Evolutionary conservation across 2,329 filamentous ascomycete species (phyloP), one percentile per base, ranked within the genome.

Genomic region (Exophiala bonariae): DNA sequence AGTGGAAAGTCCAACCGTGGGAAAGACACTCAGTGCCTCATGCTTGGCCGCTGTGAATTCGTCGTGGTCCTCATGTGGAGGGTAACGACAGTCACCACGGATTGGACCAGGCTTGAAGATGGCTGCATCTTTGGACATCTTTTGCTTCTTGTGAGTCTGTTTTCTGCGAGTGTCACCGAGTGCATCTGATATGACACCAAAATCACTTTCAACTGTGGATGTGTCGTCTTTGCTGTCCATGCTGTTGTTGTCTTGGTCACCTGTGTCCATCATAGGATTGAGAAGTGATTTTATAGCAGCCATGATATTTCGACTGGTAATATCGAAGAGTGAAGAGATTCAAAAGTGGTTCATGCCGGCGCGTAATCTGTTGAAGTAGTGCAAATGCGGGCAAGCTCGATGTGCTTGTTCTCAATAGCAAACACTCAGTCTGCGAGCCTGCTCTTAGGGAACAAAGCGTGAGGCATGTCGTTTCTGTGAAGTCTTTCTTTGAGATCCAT

Each of bases 11-110:
- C 73, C 62, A 2, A 74, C 89, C 52, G 75, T 71, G 1, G 88
- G 86, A 44, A 76, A 78, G 43, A 96, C 74, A 13, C 79, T 73
- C 61, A 86, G 92, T 31, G 72, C 73, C 31, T 71, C 69, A 51
- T 93, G 79, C 54, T 84, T 75, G 11, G 71, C 68, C 8, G 76
- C 68, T 13, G 86, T 73, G 17, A 72, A 64, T 18, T 78, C 74
- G 54, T 86, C 79, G 23, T 85, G 67, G 37, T 77, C 72, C 62
- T 96, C 88, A 62, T 81, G 85, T 1, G 91, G 88, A 14, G 78
- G 79, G 62, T 85, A 96, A 62, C 85, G 85, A 57, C 95, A 75
- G 20, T 78, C 71, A 3, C 86, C 88, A 53, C 82, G 81, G 23
- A 81, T 73, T 49, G 77, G 76, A 37, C 79, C 80, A 59, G 80